Conservation (phyloP, 345 rosid genomes). For the Toxicodendron radicans region DNA sequence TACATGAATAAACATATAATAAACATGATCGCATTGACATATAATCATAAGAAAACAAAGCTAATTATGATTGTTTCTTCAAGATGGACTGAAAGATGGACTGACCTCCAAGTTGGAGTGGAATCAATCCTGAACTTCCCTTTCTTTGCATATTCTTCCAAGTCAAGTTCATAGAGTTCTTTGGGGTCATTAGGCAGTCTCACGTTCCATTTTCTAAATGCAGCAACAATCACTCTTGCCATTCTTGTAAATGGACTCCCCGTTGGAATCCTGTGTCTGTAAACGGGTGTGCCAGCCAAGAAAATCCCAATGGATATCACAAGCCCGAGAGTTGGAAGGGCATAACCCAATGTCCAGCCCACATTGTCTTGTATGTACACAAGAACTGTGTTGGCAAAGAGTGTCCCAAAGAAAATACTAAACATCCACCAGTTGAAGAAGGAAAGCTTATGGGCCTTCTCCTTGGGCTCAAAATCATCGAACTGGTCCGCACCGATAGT, state of each 20-base stretch:
- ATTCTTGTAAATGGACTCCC: slow-evolving; percentile 81
- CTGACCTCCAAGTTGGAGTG: slow-evolving; percentile 60
- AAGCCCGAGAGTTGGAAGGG: slow-evolving; percentile 74
- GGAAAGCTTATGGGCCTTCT: slow-evolving; percentile 73
- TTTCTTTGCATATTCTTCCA: slow-evolving; percentile 44
- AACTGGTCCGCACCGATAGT: slow-evolving; percentile 94
- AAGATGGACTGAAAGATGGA: slow-evolving; percentile 14
- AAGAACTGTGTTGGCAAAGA: slow-evolving; percentile 78
- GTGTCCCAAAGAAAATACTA: slow-evolving; percentile 81
- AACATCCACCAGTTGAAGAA: slow-evolving; percentile 99
- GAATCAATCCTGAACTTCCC: slow-evolving; percentile 62
- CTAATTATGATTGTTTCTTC: background rate
- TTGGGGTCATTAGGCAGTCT: slow-evolving; percentile 44
- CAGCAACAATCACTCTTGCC: slow-evolving; percentile 74
- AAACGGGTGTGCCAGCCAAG: slow-evolving; percentile 65
- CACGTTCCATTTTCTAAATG: slow-evolving; percentile 54
- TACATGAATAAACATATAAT: background rate
- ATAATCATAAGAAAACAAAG: background rate
- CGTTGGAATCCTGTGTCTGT: slow-evolving; percentile 65
- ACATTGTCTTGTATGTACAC: slow-evolving; percentile 91
- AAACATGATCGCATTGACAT: background rate
- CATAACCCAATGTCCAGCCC: slow-evolving; percentile 83
- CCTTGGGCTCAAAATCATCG: slow-evolving; percentile 74
- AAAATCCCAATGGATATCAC: slow-evolving; percentile 55
- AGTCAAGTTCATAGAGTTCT: slow-evolving; percentile 56